These are phyloP conservation scores for Silene uniflora DNA, from an alignment of 148 eudicot genomes.

Conservation along the genomic window DNA sequence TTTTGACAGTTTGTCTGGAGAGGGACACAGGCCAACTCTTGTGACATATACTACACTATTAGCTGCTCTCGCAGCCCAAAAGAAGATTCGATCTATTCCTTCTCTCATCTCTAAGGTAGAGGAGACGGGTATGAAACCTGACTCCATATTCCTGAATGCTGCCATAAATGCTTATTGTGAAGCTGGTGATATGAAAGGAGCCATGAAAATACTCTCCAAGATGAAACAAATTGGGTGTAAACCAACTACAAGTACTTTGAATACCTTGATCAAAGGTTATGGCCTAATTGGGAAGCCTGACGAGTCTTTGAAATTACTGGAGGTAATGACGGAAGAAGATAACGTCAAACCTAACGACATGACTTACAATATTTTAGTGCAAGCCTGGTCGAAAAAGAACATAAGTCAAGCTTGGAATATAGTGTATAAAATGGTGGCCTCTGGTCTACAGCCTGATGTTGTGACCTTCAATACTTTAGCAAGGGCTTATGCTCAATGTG, in stretches of 20 bases:
- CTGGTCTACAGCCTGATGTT: constrained; percentile 77
- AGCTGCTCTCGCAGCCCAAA: constrained; percentile 72
- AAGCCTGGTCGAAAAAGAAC: constrained; percentile 76
- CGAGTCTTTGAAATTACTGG: constrained; percentile 62
- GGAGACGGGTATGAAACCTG: constrained; percentile 68
- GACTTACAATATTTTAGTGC: constrained; percentile 72
- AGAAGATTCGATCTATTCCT: constrained; percentile 59
- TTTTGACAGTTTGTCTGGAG: constrained; percentile 58
- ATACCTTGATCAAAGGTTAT: constrained; percentile 80
- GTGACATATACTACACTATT: constrained; percentile 79
- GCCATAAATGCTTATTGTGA: constrained; percentile 87
- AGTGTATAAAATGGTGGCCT: constrained; percentile 65
- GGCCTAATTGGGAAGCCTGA: constrained; percentile 87
- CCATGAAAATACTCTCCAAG: constrained; percentile 57
- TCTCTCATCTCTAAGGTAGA: constrained; percentile 59
- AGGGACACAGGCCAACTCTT: constrained; percentile 83
- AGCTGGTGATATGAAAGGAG: constrained; percentile 65
- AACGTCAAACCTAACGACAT: constrained; percentile 76
- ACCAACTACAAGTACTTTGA: constrained; percentile 82
- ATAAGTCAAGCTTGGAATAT: constrained; percentile 76
- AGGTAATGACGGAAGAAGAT: constrained; percentile 53
- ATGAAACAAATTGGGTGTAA: constrained; percentile 80
- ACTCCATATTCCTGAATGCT: constrained; percentile 86
- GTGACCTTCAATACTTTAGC: constrained; percentile 82
- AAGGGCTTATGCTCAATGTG: constrained; percentile 60